Evolutionary conservation across 2,329 filamentous ascomycete genomes (phyloP).

Genomic region (Cladosporium sp.): DNA sequence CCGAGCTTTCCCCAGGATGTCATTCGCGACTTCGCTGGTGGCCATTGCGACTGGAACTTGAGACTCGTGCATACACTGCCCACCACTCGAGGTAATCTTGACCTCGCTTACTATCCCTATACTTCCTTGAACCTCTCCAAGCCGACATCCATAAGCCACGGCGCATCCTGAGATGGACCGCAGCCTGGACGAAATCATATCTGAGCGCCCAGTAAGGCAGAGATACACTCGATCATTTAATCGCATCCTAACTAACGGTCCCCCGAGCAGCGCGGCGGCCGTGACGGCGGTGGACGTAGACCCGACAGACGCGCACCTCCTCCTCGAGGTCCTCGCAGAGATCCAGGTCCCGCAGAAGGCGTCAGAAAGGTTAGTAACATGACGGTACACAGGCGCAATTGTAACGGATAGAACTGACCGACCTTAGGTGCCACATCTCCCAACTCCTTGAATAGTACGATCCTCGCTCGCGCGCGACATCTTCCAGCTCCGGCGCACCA

Average conservation of each 20-base stretch:
- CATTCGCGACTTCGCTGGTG: too few relatives aligned
- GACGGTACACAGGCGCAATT: background rate
- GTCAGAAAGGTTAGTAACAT: constrained; percentile 71
- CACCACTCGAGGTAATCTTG: too few relatives aligned
- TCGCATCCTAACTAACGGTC: constrained; percentile 7
- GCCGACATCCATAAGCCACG: too few relatives aligned
- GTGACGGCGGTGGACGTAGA: constrained; percentile 21
- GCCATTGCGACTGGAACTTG: too few relatives aligned
- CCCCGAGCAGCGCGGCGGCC: constrained; percentile 18
- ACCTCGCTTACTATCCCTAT: too few relatives aligned
- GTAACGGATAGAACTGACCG: background rate
- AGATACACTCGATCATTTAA: background rate
- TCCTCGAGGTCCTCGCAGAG: constrained; percentile 45
- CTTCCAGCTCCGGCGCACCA: constrained; percentile 15
- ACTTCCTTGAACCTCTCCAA: too few relatives aligned
- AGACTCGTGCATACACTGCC: background rate
- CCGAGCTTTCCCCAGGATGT: too few relatives aligned
- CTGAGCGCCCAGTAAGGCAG: constrained; percentile 53
- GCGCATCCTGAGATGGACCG: constrained; percentile 51
- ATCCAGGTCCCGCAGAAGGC: constrained; percentile 70
- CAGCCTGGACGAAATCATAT: constrained; percentile 61
- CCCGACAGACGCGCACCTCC: constrained; percentile 72
- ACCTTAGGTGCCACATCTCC: constrained; percentile 41
- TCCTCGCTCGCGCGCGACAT: constrained; percentile 9
- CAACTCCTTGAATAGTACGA: constrained; percentile 18